phyloP scores from a whole-genome alignment of 2,329 filamentous ascomycete species.

The Fusarium camptoceras region DNA sequence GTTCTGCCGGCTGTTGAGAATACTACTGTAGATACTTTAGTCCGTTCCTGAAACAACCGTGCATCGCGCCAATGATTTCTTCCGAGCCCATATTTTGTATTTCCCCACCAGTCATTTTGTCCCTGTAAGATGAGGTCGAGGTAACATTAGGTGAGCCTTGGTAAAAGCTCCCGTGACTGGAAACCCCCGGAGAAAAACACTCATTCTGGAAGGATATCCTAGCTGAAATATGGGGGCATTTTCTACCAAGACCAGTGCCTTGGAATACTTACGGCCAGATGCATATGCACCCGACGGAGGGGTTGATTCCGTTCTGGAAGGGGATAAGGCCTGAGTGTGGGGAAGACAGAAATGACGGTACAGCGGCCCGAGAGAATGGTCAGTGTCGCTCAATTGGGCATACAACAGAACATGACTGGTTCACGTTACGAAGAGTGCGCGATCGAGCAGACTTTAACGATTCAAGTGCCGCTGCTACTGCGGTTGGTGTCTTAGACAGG shows the following conservation, averaged over 20 bases:
- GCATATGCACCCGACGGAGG: conserved; percentile 10
- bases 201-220: not conserved
- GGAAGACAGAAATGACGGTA: conserved; percentile 7
- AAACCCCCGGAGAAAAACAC: not conserved
- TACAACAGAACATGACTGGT: not conserved
- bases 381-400: not conserved
- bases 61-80: not conserved
- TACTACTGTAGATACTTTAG: not conserved
- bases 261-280: not conserved
- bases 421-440: not conserved
- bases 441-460: not conserved
- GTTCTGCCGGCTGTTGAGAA: not conserved
- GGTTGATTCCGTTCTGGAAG: conserved; percentile 14
- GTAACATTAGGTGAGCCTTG: not conserved
- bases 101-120: not conserved
- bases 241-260: not conserved
- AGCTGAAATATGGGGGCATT: not conserved
- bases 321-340: conserved; percentile 13
- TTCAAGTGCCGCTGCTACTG: not conserved
- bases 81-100: not conserved
- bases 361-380: conserved; percentile 9
- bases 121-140: not conserved
- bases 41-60: conserved; percentile 7
- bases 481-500: not conserved
- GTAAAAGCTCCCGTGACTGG: not conserved